Evolutionary conservation across 345 rosid species (phyloP).

Genomic region (Brassica carinata): DNA sequence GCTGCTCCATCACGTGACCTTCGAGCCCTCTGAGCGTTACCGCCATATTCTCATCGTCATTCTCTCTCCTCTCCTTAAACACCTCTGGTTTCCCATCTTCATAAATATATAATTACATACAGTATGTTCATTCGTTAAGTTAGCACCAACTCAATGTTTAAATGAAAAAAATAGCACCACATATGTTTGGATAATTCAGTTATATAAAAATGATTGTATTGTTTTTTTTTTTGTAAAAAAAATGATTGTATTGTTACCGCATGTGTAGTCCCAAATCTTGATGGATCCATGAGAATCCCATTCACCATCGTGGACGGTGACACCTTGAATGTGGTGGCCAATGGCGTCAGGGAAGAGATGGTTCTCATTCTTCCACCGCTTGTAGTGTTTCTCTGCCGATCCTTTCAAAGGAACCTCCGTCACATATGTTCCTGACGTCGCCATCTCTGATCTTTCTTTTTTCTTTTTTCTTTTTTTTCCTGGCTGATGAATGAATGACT

Average conservation of each 20-base stretch:
- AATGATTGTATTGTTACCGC: conserved; percentile 15
- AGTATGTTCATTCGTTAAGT: conserved; percentile 1
- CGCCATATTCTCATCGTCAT: conserved; percentile 34
- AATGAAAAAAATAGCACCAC: neutral
- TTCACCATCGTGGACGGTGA: conserved; percentile 40
- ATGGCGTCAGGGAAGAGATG: conserved; percentile 40
- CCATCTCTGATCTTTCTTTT: conserved; percentile 25
- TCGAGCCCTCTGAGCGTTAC: conserved; percentile 35
- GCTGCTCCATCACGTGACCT: conserved; percentile 38
- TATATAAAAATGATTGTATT: neutral
- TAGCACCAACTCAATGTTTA: neutral
- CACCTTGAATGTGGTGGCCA: conserved; percentile 38
- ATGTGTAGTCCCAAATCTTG: conserved; percentile 40
- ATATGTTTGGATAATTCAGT: neutral
- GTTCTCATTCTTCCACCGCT: conserved; percentile 38
- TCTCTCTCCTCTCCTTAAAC: conserved; percentile 41
- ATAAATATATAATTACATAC: neutral
- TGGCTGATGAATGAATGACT: conserved; percentile 17
- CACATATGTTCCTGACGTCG: conserved; percentile 42
- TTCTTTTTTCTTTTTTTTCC: neutral
- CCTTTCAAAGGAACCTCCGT: conserved; percentile 43
- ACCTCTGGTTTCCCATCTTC: conserved; percentile 40
- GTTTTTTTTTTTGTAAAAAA: no score
- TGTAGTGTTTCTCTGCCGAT: conserved; percentile 42
- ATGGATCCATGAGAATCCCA: conserved; percentile 44